Base-by-base conservation (phyloP, 371 early-diverging fungal genomes). In the Apophysomyces elegans region DNA sequence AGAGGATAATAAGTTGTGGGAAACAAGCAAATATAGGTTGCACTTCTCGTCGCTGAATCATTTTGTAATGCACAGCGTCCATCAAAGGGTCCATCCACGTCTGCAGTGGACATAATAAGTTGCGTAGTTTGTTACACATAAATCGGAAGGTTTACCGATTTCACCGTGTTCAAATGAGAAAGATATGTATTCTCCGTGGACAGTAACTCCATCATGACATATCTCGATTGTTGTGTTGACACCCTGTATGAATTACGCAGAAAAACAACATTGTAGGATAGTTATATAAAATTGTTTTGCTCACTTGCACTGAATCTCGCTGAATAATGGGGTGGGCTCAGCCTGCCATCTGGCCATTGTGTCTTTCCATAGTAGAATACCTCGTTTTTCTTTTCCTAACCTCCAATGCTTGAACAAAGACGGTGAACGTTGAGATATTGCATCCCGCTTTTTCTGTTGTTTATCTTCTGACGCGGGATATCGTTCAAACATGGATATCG, bases 21-120 rank as follows among this genome's bases (percentile, higher is more conserved):
- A 69, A 32, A 56, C 66, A 61, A 18, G 67, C 67, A 45, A 66
- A 69, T 14, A 69, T 69, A 35, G 57, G 44, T 12, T 14, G 18
- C 14, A 66, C 43, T 13, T 69, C 70, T 38, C 37, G 60, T 36
- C 60, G 61, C 12, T 61, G 59, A 5, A 69, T 21, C 38, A 65
- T 18, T 37, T 65, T 65, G 41, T 44, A 38, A 14, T 58, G 58
- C 21, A 65, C 62, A 3, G 70, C 66, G 8, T 65, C 21, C 16
- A 66, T 60, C 16, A 61, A 69, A 37, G 70, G 70, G 37, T 69
- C 65, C 70, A 69, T 69, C 16, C 67, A 67, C 9, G 26, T 56
- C 70, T 69, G 44, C 13, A 13, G 11, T 2, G n/a, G 12, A 13
- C 4, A 12, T 11, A 18, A 4, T 16, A 26, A 37, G 13, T 5